Percentiles rank a stretch among this genome's conserved stretches.
These are phyloP conservation scores for Beauveria bassiana DNA, from an alignment of 2,329 filamentous ascomycete genomes.

Conservation along the genomic window DNA sequence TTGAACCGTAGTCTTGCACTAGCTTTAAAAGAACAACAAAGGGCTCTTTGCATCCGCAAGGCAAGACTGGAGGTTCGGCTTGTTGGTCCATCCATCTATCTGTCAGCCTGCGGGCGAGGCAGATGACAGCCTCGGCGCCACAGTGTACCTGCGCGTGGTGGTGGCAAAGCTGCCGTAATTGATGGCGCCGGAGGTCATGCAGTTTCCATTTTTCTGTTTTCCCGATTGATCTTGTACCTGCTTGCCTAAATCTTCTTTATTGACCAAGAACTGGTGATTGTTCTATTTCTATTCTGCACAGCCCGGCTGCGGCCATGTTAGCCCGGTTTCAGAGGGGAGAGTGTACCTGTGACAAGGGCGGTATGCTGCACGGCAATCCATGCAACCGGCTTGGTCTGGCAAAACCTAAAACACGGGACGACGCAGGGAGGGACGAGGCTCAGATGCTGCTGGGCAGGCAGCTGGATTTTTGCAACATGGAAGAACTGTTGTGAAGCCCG, in stretches of 20 bases:
- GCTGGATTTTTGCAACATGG: too few relatives aligned
- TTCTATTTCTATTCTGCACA: neutral
- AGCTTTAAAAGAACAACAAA: too few relatives aligned
- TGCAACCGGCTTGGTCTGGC: too few relatives aligned
- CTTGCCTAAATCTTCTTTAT: neutral
- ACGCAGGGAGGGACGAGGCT: neutral
- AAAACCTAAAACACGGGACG: conserved; percentile 3
- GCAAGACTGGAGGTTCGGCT: neutral
- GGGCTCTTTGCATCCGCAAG: neutral
- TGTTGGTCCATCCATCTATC: neutral
- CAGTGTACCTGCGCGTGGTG: neutral
- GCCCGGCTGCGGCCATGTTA: neutral
- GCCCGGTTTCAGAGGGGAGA: neutral
- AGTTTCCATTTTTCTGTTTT: neutral
- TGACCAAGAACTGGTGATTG: neutral
- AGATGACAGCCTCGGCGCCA: neutral
- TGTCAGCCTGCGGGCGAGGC: neutral
- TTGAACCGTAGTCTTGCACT: too few relatives aligned
- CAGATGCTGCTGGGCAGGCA: neutral
- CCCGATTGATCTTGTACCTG: too few relatives aligned
- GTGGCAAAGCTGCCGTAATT: neutral
- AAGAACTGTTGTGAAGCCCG: too few relatives aligned
- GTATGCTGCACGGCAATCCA: too few relatives aligned
- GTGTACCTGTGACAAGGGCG: too few relatives aligned
- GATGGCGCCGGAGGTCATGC: neutral